These are phyloP conservation scores for Lanmaoa pseudosensibilis DNA, from an alignment of 768 basidiomycete species.

Conservation along the genomic window DNA sequence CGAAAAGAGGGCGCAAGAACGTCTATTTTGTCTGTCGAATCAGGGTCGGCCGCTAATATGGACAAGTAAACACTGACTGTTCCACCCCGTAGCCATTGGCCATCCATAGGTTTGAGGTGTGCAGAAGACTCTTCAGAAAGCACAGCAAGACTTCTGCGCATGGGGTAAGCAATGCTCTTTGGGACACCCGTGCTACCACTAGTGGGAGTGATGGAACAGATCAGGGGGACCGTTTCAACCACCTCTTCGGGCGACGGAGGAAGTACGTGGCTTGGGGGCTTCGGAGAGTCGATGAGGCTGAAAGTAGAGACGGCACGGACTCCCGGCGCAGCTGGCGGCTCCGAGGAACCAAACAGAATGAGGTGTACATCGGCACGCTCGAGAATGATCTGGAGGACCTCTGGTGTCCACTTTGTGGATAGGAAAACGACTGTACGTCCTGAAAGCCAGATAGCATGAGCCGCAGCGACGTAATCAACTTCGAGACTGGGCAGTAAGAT, in stretches of 20 bases:
- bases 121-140: conserved; percentile 14
- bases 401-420: conserved; percentile 26
- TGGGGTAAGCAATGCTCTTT: conserved; percentile 19
- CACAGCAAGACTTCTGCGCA: conserved; percentile 14
- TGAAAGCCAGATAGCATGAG: conserved; percentile 32
- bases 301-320: conserved; percentile 22
- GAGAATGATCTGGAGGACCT: conserved; percentile 23
- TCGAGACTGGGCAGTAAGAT: conserved; percentile 20
- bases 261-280: conserved; percentile 10
- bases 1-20: conserved; percentile 17
- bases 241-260: conserved; percentile 17
- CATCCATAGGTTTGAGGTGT: conserved; percentile 12
- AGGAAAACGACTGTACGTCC: conserved; percentile 31
- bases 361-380: conserved; percentile 23
- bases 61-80: neutral
- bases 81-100: conserved; percentile 18
- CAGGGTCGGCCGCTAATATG: neutral
- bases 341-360: conserved; percentile 19
- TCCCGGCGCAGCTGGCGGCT: conserved; percentile 10
- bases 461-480: conserved; percentile 28
- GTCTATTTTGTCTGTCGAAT: conserved; percentile 10
- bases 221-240: conserved; percentile 12
- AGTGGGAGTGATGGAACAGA: conserved; percentile 20
- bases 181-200: conserved; percentile 27
- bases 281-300: conserved; percentile 10